Base-by-base conservation (phyloP, 208 protist genomes). In the Crithidia expoeki region DNA sequence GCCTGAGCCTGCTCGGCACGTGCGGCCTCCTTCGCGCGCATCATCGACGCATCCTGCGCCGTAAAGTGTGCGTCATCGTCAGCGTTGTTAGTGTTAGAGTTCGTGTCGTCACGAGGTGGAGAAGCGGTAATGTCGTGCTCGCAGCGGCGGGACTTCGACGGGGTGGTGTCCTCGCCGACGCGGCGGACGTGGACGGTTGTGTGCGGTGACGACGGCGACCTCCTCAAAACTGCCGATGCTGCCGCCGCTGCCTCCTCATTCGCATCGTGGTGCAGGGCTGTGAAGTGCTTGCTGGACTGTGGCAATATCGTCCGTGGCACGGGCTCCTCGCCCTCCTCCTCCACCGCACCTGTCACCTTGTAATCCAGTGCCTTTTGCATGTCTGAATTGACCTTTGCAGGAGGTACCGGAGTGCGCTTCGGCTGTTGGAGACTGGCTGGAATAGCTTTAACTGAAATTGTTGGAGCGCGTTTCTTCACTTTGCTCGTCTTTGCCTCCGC, bases 141-240 rank as follows among this genome's bases (percentile, higher is more conserved):
- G 9, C 66, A 44, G 9, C 74, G 74, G 49, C 63, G 74, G 21
- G 74, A 80, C 50, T 80, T 80, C 46, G 52, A 73, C 60, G 74
- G 74, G 0, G 74, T 68, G 16, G 51, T 59, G 47, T 74, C 67
- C n/a, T 42, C 49, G 2, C 49, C 14, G 11, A 28, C 34, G 21
- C 46, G 72, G 23, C 28, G 21, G 25, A 47, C 72, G 23, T 68
- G 64, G 4, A 72, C 17, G 14, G 60, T 73, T 11, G 44, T 72
- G 40, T 46, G 61, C n/a, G 67, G 68, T 11, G 67, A 69, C 11
- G 61, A 38, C 51, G 4, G 16, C 42, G 42, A 47, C 14, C 10
- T 6, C 36, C 6, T 12, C 36, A 12, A 42, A 9, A 12, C 32
- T 64, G 44, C 44, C 59, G 47, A 9, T 19, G 34, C 55, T 7